Evolutionary conservation across 441 rosid genomes (phyloP).

Genomic region (Jatropha multifida): DNA sequence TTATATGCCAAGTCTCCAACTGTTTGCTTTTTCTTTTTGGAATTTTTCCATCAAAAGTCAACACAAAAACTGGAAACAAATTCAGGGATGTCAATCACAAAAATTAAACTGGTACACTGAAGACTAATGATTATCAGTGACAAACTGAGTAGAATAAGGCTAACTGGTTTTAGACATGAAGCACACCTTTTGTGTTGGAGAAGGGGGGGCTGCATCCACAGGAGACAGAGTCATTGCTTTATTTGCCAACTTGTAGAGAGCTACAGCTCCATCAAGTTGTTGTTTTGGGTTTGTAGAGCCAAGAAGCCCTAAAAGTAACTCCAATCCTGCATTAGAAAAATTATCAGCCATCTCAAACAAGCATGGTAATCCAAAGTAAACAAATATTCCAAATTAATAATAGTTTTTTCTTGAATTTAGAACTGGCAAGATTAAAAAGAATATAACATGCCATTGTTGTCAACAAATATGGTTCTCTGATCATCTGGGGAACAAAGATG

Average conservation of each 20-base stretch:
- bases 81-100: neutral
- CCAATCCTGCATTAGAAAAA: constrained; percentile 61
- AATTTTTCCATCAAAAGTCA: neutral
- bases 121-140: neutral
- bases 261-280: constrained; percentile 96
- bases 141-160: constrained; percentile 10
- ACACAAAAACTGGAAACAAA: neutral
- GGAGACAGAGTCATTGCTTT: constrained; percentile 87
- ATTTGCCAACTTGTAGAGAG: constrained; percentile 77
- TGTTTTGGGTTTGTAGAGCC: constrained; percentile 70
- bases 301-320: constrained; percentile 85
- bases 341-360: constrained; percentile 21
- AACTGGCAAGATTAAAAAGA: neutral
- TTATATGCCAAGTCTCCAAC: neutral
- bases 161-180: constrained; percentile 15
- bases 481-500: constrained; percentile 94
- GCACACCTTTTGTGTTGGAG: constrained; percentile 91
- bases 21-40: neutral
- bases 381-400: constrained; percentile 4
- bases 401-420: neutral
- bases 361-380: constrained; percentile 19
- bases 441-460: constrained; percentile 61
- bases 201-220: constrained; percentile 92
- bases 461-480: constrained; percentile 81
- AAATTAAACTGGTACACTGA: neutral